These are phyloP conservation scores for Rhynchospora tenuis DNA, from an alignment of 176 grass and related monocot species.

Conservation along the genomic window DNA sequence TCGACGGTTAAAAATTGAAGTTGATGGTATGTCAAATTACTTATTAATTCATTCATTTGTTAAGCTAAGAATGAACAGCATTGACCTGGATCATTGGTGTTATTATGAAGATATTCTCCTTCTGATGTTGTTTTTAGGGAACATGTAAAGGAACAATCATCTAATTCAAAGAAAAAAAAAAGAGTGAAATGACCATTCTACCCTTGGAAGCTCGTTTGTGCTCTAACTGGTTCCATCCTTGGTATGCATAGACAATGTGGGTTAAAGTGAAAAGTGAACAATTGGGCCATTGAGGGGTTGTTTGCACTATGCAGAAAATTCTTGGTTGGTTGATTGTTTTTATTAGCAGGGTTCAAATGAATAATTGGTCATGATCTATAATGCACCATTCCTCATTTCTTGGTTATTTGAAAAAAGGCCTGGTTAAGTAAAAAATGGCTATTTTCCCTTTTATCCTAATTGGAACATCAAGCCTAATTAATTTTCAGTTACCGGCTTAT, in stretches of 20 bases:
- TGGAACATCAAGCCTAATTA: neutral
- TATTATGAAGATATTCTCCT: neutral
- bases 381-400: neutral
- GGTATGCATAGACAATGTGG: neutral
- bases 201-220: neutral
- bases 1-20: constrained; percentile 84
- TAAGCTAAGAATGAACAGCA: neutral
- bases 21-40: constrained; percentile 37
- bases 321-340: neutral
- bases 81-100: neutral
- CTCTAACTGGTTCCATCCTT: neutral
- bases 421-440: neutral
- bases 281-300: neutral
- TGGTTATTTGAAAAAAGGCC: neutral
- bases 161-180: neutral
- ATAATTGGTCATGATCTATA: neutral
- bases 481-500: neutral
- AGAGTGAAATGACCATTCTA: neutral
- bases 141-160: neutral
- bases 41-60: neutral
- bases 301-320: neutral
- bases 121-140: neutral
- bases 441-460: neutral
- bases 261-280: neutral
- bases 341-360: neutral